phyloP scores from a whole-genome alignment of 805 yeast species.

The Monosporozyma unispora region DNA sequence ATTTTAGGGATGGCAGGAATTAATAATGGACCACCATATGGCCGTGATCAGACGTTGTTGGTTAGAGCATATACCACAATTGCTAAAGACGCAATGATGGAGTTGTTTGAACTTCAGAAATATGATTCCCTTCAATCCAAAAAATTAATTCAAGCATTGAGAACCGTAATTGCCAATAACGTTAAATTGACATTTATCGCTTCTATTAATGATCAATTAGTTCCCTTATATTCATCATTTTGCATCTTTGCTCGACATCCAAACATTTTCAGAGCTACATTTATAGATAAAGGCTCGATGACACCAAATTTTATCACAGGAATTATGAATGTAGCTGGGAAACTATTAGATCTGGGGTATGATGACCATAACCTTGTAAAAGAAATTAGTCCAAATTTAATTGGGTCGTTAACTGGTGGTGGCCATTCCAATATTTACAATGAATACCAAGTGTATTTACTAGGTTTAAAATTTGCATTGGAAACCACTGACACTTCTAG shows the following conservation, averaged over 20 bases:
- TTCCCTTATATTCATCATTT: conserved; percentile 82
- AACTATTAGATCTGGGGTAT: conserved; percentile 64
- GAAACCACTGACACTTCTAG: conserved; percentile 57
- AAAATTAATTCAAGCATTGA: conserved; percentile 58
- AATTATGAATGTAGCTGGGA: conserved; percentile 64
- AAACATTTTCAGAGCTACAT: conserved; percentile 79
- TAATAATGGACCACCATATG: conserved; percentile 88
- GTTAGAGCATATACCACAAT: conserved; percentile 85
- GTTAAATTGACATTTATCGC: conserved; percentile 79
- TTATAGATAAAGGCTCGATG: conserved; percentile 71
- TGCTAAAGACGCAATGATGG: conserved; percentile 79
- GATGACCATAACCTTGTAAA: conserved; percentile 80
- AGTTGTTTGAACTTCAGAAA: conserved; percentile 80
- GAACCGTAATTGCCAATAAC: conserved; percentile 55
- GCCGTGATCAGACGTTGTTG: conserved; percentile 76
- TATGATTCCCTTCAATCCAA: conserved; percentile 63
- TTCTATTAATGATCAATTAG: conserved; percentile 86
- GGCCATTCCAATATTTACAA: conserved; percentile 90
- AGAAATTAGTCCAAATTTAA: conserved; percentile 69
- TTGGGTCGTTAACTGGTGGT: conserved; percentile 89
- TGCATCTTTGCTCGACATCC: conserved; percentile 84
- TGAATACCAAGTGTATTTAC: conserved; percentile 73
- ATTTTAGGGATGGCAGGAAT: conserved; percentile 93
- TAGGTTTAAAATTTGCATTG: conserved; percentile 65
- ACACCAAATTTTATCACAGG: conserved; percentile 74